These are phyloP conservation scores for Capsicum chinense DNA, from an alignment of 257 asterid genomes.

Conservation along the genomic window DNA sequence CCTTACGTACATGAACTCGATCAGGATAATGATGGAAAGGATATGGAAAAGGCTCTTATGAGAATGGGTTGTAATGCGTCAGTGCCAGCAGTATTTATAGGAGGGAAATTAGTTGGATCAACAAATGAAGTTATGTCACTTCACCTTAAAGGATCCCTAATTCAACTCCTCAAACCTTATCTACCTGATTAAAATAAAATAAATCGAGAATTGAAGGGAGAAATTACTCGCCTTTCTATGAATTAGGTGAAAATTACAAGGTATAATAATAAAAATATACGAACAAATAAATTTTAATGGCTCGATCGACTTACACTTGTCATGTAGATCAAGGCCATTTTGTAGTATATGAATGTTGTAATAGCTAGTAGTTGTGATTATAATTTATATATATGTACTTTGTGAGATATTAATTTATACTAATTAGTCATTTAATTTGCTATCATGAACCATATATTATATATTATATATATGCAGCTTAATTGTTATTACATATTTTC, in stretches of 20 bases:
- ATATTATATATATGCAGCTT: neutral
- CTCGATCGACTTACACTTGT: constrained; percentile 21
- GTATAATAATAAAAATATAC: neutral
- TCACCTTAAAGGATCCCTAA: constrained; percentile 73
- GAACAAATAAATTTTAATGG: neutral
- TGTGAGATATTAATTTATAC: neutral
- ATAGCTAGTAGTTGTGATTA: neutral
- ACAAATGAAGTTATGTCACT: constrained; percentile 88
- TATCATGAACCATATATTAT: neutral
- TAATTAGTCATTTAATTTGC: constrained; percentile 7
- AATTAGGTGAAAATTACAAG: neutral
- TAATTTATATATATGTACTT: neutral
- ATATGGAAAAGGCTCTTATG: constrained; percentile 59
- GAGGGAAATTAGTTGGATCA: constrained; percentile 68
- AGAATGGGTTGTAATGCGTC: constrained; percentile 66
- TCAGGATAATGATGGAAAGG: constrained; percentile 64
- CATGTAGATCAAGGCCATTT: constrained; percentile 24
- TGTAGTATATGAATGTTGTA: constrained; percentile 18
- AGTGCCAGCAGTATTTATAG: constrained; percentile 67
- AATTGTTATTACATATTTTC: neutral
- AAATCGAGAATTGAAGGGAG: neutral
- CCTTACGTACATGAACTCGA: constrained; percentile 61
- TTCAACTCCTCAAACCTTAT: constrained; percentile 52
- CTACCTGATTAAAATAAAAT: constrained; percentile 9
- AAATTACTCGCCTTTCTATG: neutral